A percentile compares a stretch with the other conserved stretches of the same genome.
These are phyloP conservation scores for Penicillium sclerotiorum DNA, from an alignment of 2,329 filamentous ascomycete genomes.

Conservation along the genomic window DNA sequence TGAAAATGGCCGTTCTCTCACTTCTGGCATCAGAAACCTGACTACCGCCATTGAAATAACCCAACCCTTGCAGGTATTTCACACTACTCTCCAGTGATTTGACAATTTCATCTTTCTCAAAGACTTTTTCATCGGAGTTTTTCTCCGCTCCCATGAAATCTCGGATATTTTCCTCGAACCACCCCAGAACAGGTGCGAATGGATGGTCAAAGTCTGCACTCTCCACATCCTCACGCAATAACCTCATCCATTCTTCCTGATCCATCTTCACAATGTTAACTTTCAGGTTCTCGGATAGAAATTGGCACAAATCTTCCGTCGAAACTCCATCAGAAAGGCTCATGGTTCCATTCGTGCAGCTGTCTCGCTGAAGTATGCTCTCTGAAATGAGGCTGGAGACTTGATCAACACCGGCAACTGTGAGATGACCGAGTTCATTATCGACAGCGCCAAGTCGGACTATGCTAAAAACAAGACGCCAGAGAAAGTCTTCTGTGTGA, in stretches of 20 bases:
- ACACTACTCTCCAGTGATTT: not conserved
- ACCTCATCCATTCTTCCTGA: slow-evolving; percentile 4
- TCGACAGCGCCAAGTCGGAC: not conserved
- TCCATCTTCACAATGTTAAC: slow-evolving; percentile 1
- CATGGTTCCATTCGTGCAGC: not conserved
- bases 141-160: not conserved
- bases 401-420: slow-evolving; percentile 12
- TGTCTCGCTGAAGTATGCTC: not conserved
- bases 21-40: not conserved
- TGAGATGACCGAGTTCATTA: slow-evolving; percentile 5
- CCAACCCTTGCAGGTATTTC: slow-evolving; percentile 2
- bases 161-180: slow-evolving; percentile 8
- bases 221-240: slow-evolving; percentile 1
- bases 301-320: not conserved
- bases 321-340: not conserved
- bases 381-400: slow-evolving; percentile 8
- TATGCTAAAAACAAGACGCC: slow-evolving; percentile 9
- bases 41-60: slow-evolving; percentile 3
- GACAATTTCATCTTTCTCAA: not conserved
- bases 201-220: slow-evolving; percentile 8
- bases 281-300: not conserved
- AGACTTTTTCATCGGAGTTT: not conserved
- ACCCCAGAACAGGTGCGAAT: slow-evolving; percentile 7
- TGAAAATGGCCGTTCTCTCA: not conserved
- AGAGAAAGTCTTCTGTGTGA: slow-evolving; percentile 12